Base-by-base conservation (phyloP, 768 basidiomycete species). In the Boletales sp. region DNA sequence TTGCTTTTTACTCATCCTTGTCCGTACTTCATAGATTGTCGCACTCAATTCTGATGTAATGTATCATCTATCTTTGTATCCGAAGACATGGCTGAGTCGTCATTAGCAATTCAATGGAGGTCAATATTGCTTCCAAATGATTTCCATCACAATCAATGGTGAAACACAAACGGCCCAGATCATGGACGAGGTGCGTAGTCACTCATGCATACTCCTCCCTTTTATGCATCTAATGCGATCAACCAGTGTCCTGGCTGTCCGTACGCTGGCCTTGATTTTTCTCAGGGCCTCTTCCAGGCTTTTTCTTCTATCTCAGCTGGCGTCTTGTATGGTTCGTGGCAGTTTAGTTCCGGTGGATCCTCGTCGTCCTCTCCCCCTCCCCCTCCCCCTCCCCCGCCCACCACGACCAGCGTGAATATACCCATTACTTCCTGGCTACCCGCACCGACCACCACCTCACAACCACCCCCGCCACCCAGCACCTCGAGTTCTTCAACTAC, bases 161-260 rank as follows among this genome's bases (percentile, higher is more conserved):
- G 80, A 80, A 64, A 71, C 78, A 5, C 64, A 78, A 0, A 59
- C 59, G 35, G 89, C 89, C 8, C 74, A 71, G 7, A 79, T 91
- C 54, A 71, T 70, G 56, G 90, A 92, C 54, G 68, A 76, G 70
- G 86, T 84, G 37, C 28, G 61, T 54, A 5, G 42, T 48, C 43
- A 46, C 31, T 49, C 44, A 10, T 39, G 7, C 18, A 21, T 10
- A 21, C 21, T 21, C 4, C 21, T 3, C 8, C 11, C 34, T 46
- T 28, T 18, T 39, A 8, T 12, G 8, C 25, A 38, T 40, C 8
- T 31, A 46, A 41, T 37, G 14, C n/a, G 21, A 4, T 9, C 28
- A 34, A 21, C 48, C 50, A 86, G 79, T 89, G 87, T 58, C 82
- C 83, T 10, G 79, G 79, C 31, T 91, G 89, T 64, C 80, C 81